Evolutionary conservation across 495 filamentous ascomycete species (phyloP).

Genomic region (Halenospora varia): DNA sequence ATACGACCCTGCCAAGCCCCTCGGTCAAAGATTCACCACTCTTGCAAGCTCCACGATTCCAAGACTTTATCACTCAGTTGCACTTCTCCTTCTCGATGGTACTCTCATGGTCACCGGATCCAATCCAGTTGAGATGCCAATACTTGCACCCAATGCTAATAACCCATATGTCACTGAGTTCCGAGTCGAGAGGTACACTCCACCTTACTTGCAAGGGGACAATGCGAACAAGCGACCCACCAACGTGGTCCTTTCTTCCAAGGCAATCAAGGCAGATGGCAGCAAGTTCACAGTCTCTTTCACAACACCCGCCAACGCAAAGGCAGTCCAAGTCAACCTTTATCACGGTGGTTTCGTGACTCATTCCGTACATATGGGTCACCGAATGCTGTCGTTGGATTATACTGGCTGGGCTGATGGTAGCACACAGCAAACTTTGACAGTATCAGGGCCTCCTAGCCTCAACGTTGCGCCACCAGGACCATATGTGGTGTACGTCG

Average conservation of each 20-base stretch:
- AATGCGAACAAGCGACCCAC: slow-evolving; percentile 46
- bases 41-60: slow-evolving; percentile 45
- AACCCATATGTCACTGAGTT: slow-evolving; percentile 53
- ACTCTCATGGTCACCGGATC: slow-evolving; percentile 55
- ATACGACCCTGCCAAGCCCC: slow-evolving; percentile 47
- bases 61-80: slow-evolving; percentile 55
- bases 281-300: slow-evolving; percentile 45
- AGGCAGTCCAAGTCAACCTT: slow-evolving; percentile 42
- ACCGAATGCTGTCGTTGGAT: slow-evolving; percentile 56
- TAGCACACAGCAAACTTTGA: slow-evolving; percentile 39
- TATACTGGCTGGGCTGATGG: slow-evolving; percentile 41
- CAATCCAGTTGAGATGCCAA: slow-evolving; percentile 55
- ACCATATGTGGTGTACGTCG: slow-evolving; percentile 58
- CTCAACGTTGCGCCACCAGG: slow-evolving; percentile 52
- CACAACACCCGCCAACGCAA: slow-evolving; percentile 33
- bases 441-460: slow-evolving; percentile 50
- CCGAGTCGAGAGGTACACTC: slow-evolving; percentile 57
- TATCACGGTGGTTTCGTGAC: slow-evolving; percentile 59
- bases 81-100: slow-evolving; percentile 54
- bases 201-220: slow-evolving; percentile 52
- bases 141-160: slow-evolving; percentile 34
- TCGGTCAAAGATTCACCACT: slow-evolving; percentile 48
- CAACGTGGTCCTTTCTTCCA: slow-evolving; percentile 36
- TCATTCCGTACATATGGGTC: slow-evolving; percentile 60
- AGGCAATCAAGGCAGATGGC: slow-evolving; percentile 38